Evolutionary conservation across 805 yeast genomes (phyloP).

Genomic region (Kazachstania bromeliacearum): DNA sequence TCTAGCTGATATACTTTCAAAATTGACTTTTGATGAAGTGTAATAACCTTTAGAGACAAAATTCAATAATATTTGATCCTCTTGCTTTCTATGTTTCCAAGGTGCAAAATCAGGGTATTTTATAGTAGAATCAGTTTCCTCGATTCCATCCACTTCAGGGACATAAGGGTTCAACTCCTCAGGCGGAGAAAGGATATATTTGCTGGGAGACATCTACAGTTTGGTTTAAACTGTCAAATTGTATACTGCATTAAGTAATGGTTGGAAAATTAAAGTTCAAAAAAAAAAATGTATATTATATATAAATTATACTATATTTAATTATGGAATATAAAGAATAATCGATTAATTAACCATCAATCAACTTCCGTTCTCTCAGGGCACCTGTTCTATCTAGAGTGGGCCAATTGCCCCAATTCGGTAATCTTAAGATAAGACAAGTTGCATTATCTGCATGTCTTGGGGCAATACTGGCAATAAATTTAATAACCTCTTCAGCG

Average conservation of each 20-base stretch:
- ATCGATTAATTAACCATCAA: neutral
- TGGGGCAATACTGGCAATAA: slow-evolving; percentile 78
- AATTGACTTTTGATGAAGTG: slow-evolving; percentile 26
- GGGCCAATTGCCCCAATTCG: slow-evolving; percentile 96
- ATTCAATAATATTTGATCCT: slow-evolving; percentile 24
- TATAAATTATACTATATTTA: neutral
- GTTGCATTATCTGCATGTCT: slow-evolving; percentile 83
- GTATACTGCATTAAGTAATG: neutral
- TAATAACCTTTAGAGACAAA: slow-evolving; percentile 29
- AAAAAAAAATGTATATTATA: neutral
- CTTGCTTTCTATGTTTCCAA: slow-evolving; percentile 26
- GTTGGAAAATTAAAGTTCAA: neutral
- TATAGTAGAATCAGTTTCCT: neutral
- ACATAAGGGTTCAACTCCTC: slow-evolving; percentile 27
- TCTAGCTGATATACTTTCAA: slow-evolving; percentile 31
- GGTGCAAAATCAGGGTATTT: slow-evolving; percentile 30
- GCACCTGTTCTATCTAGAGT: slow-evolving; percentile 72
- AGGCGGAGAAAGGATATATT: slow-evolving; percentile 26
- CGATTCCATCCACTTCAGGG: slow-evolving; percentile 1
- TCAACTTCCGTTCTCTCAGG: slow-evolving; percentile 59
- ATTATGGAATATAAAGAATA: neutral
- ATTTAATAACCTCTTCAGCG: slow-evolving; percentile 76
- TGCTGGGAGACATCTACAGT: slow-evolving; percentile 13
- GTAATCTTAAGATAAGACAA: slow-evolving; percentile 65
- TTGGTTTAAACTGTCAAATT: neutral